Base-by-base conservation (phyloP, 345 rosid species). In the Crucihimalaya himalaica region DNA sequence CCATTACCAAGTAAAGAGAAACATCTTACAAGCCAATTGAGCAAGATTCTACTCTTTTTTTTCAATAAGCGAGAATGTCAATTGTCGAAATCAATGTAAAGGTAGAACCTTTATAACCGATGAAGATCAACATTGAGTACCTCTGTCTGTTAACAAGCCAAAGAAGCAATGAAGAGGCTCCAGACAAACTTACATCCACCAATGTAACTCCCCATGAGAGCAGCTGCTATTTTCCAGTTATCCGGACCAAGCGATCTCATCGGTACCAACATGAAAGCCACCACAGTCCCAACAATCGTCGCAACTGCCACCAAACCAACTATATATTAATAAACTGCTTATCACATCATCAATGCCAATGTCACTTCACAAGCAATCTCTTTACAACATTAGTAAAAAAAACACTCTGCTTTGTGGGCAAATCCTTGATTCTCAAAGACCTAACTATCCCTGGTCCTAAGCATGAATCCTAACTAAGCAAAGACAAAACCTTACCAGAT, bases 201-300 rank as follows among this genome's bases (percentile, higher is more conserved):
- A 67, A 91, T 88, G 75, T 88, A 83, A 59, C 98, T 89, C 1
- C 94, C 96, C 97, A 86, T 89, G 56, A 93, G 88, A 48, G 98
- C 92, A 79, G 98, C 84, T 42, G 96, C 98, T 71, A 93, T 88
- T 77, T 91, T 89, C 97, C 98, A 93, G 66, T 81, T 89, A 78
- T 91, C 97, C 42, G 83, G 83, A 60, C 96, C 98, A 59, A 93
- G 93, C 21, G 98, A 85, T 82, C 86, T 84, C 96, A 91, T 93
- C 0, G 97, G 97, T 69, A 91, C 94, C 70, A 88, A 6, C 66
- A 78, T 35, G 68, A 84, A 91, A 3, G 91, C 96, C 83, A 93
- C 83, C 42, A 86, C 34, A 8, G 97, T 89, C 61, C 98, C 97
- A 14, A 89, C 65, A 2, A 76, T 43, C 31, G 94, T 93, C 18